Percentiles rank a stretch among this genome's conserved stretches.
These are phyloP conservation scores for Tetracentron sinense DNA, from an alignment of 164 flowering plant genomes.

Conservation along the genomic window DNA sequence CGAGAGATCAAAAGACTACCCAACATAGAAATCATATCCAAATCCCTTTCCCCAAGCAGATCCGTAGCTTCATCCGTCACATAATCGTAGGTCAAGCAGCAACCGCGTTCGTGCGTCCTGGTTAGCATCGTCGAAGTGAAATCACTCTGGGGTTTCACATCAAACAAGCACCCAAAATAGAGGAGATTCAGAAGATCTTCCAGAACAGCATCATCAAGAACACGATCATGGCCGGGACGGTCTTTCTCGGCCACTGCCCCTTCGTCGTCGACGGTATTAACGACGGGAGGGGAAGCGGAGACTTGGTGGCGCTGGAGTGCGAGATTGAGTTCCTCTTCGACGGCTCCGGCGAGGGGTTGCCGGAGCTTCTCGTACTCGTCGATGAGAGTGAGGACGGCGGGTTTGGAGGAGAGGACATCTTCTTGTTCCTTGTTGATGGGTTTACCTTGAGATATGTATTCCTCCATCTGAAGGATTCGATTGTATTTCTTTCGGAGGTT, in stretches of 20 bases:
- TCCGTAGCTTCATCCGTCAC: slow-evolving; percentile 92
- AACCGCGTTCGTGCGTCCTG: slow-evolving; percentile 74
- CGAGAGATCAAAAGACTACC: slow-evolving; percentile 63
- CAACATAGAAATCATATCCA: slow-evolving; percentile 67
- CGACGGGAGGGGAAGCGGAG: slow-evolving; percentile 4
- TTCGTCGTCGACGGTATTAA: background rate
- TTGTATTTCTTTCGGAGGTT: slow-evolving; percentile 76
- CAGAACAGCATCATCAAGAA: slow-evolving; percentile 14
- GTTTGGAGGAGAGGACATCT: slow-evolving; percentile 72
- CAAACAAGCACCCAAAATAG: slow-evolving; percentile 82
- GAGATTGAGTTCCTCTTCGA: slow-evolving; percentile 58
- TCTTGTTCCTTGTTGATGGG: slow-evolving; percentile 84
- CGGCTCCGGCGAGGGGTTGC: slow-evolving; percentile 59
- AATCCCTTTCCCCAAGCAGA: slow-evolving; percentile 72
- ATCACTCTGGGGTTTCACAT: slow-evolving; percentile 72
- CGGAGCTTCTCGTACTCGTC: slow-evolving; percentile 94
- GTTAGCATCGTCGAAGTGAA: slow-evolving; percentile 71
- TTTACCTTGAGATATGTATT: slow-evolving; percentile 67
- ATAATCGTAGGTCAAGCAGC: slow-evolving; percentile 89
- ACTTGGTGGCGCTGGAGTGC: slow-evolving; percentile 21
- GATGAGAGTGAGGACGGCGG: slow-evolving; percentile 49
- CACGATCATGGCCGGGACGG: too few species aligned
- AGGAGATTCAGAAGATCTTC: slow-evolving; percentile 65
- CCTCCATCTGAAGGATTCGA: slow-evolving; percentile 81
- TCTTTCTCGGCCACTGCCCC: slow-evolving; percentile 6